phyloP scores from a whole-genome alignment of 2,329 filamentous ascomycete species.

The Aurifilum marmelostoma region DNA sequence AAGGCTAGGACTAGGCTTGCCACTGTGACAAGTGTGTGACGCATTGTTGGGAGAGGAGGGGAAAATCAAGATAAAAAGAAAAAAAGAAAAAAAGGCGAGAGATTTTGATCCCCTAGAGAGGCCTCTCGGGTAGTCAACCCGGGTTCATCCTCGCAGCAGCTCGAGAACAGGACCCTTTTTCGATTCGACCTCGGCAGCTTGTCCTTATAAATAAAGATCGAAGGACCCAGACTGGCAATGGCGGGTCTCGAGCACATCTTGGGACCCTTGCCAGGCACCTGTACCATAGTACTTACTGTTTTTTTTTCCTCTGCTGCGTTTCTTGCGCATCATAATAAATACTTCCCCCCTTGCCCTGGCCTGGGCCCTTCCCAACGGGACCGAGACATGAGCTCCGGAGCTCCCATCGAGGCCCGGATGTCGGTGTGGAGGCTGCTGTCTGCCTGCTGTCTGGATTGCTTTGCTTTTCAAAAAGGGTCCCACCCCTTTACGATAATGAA shows the following conservation, averaged over 20 bases:
- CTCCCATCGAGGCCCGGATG: neutral
- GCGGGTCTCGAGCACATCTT: neutral
- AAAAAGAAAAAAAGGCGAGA: neutral
- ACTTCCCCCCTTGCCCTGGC: neutral
- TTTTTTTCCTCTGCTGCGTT: neutral
- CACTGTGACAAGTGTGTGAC: neutral
- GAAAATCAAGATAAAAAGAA: neutral
- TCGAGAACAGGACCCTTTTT: neutral
- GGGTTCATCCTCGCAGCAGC: neutral
- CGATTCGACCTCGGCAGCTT: neutral
- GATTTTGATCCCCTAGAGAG: neutral
- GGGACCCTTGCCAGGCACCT: neutral
- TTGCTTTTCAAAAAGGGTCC: neutral
- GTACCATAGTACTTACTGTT: neutral
- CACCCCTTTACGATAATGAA: neutral
- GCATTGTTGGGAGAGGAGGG: neutral
- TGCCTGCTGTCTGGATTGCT: neutral
- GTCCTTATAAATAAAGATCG: neutral
- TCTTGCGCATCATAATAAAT: neutral
- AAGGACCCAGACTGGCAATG: neutral
- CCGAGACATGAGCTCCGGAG: neutral
- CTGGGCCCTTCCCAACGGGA: neutral
- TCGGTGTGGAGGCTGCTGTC: neutral
- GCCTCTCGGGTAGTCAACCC: neutral
- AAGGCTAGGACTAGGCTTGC: neutral